phyloP scores from a whole-genome alignment of 257 asterid genomes.

The Ehretia macrophylla region DNA sequence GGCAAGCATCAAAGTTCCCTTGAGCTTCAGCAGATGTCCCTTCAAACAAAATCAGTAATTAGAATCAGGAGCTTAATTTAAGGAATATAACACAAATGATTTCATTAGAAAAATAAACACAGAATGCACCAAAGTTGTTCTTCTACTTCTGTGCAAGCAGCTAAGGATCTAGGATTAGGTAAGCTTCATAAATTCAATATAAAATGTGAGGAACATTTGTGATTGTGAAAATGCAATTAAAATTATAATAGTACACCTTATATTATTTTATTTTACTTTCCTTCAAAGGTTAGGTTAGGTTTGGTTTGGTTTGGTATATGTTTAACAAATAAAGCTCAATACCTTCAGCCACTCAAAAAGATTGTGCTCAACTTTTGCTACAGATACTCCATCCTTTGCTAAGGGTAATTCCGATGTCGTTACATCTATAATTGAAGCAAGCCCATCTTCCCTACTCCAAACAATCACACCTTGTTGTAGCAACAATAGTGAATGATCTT shows the following conservation, averaged over 20 bases:
- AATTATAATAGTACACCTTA: no score
- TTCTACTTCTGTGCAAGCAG: no score
- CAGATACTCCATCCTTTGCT: conserved; percentile 87
- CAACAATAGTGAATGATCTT: conserved; percentile 81
- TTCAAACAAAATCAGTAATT: conserved; percentile 24
- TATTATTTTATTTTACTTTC: no score
- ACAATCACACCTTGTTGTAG: conserved; percentile 90
- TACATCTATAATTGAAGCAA: conserved; percentile 88
- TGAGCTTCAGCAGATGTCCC: conserved; percentile 95
- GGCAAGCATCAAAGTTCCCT: conserved; percentile 91
- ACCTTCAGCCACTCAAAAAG: conserved; percentile 98
- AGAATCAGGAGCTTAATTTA: conserved; percentile 8
- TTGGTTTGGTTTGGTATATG: no score
- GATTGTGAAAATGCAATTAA: no score
- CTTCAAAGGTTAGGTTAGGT: no score
- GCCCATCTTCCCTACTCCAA: conserved; percentile 95
- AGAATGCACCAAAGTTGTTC: no score
- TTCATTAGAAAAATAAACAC: neutral
- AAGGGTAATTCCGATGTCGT: conserved; percentile 84
- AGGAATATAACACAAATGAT: neutral
- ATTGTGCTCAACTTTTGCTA: conserved; percentile 90
- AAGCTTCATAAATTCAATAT: no score
- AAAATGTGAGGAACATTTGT: no score
- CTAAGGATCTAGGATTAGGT: no score
- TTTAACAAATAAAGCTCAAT: conserved; percentile 8